phyloP scores from a whole-genome alignment of 2,329 filamentous ascomycete genomes.

The Pestalotiopsis sp. region DNA sequence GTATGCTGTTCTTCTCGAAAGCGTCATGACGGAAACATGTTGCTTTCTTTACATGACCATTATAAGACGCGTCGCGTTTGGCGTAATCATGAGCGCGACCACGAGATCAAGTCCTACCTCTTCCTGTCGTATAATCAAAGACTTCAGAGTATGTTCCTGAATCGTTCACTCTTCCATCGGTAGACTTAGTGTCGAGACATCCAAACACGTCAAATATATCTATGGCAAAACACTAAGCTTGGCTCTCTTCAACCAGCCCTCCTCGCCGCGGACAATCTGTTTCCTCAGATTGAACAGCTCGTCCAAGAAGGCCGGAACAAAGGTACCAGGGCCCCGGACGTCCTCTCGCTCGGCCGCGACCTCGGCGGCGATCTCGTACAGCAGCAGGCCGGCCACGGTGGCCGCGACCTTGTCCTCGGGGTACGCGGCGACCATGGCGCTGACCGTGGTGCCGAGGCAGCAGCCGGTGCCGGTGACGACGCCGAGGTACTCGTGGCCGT shows the following conservation, averaged over 20 bases:
- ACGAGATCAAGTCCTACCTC: too few relatives aligned
- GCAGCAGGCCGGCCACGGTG: constrained; percentile 70
- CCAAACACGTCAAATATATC: not conserved
- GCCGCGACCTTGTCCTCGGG: constrained; percentile 69
- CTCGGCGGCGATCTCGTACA: constrained; percentile 78
- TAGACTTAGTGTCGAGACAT: too few relatives aligned
- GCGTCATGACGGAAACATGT: too few relatives aligned
- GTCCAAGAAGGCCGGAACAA: constrained; percentile 85
- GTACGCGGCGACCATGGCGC: constrained; percentile 70
- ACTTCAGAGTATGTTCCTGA: too few relatives aligned
- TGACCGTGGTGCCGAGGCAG: constrained; percentile 79
- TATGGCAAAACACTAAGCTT: constrained; percentile 38
- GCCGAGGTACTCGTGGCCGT: constrained; percentile 75
- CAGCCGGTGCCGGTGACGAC: constrained; percentile 82
- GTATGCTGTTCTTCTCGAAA: not conserved
- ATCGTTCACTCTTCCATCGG: too few relatives aligned
- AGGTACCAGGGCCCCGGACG: constrained; percentile 81
- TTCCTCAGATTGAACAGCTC: constrained; percentile 57
- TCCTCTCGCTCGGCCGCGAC: constrained; percentile 63
- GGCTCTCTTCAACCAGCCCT: constrained; percentile 54
- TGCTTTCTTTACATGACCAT: too few relatives aligned
- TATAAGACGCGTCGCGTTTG: too few relatives aligned
- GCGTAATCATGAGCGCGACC: too few relatives aligned
- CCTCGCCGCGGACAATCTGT: constrained; percentile 48
- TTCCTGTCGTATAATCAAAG: too few relatives aligned